phyloP scores from a whole-genome alignment of 306 rosid species.

The Cucurbita argyrosperma region DNA sequence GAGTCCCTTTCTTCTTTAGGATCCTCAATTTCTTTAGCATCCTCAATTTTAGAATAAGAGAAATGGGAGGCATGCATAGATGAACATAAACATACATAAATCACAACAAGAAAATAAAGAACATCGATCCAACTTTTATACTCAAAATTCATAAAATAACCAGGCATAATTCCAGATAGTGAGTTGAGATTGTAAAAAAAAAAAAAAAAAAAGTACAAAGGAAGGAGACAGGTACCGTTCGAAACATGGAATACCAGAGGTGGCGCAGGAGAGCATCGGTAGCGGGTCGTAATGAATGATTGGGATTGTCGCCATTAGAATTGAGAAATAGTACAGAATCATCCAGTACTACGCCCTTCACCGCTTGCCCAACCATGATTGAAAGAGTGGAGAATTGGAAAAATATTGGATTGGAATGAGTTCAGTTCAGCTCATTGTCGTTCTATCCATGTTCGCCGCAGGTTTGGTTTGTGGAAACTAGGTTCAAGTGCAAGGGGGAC shows the following conservation, averaged over 20 bases:
- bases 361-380: constrained; percentile 8
- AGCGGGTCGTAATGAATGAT: constrained; percentile 12
- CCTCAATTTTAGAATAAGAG: background rate
- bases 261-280: constrained; percentile 40
- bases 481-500: background rate
- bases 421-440: background rate
- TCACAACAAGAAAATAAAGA: background rate
- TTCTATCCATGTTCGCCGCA: background rate
- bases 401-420: too few relatives aligned
- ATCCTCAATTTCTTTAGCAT: background rate
- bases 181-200: background rate
- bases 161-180: background rate
- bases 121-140: background rate
- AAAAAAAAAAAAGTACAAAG: background rate
- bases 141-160: background rate
- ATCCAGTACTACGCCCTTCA: constrained; percentile 48
- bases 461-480: background rate
- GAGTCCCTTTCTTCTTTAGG: background rate
- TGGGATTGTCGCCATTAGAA: constrained; percentile 8
- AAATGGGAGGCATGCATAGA: background rate
- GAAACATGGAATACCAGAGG: constrained; percentile 38
- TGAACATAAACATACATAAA: background rate
- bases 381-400: background rate
- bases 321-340: constrained; percentile 26
- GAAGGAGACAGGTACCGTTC: constrained; percentile 9